Percentiles rank a stretch among this genome's conserved stretches.
phyloP scores from a whole-genome alignment of 192 early-diverging fungal genomes.

The Chytriomyces sp. region DNA sequence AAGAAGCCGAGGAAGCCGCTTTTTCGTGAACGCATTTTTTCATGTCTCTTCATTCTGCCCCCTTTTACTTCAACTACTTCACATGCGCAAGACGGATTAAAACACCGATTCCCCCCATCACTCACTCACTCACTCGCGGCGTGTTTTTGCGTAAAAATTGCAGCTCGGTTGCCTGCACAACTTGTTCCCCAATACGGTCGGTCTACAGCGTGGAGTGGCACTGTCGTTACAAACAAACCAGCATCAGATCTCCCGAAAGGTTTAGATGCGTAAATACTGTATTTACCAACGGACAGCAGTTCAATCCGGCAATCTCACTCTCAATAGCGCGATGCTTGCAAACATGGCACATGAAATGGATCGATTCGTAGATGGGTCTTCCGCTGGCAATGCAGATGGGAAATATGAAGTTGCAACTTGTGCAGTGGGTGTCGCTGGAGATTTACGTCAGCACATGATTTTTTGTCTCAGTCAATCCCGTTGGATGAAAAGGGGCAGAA shows the following conservation, averaged over 20 bases:
- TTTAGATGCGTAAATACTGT: neutral
- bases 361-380: slow-evolving; percentile 57
- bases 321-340: slow-evolving; percentile 69
- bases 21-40: slow-evolving; percentile 2
- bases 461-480: neutral
- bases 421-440: slow-evolving; percentile 50
- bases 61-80: too few species aligned
- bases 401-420: slow-evolving; percentile 55
- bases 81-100: too few species aligned
- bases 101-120: too few species aligned
- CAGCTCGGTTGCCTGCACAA: too few species aligned
- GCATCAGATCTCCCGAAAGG: too few species aligned
- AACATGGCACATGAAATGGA: slow-evolving; percentile 66
- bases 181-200: too few species aligned
- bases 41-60: too few species aligned
- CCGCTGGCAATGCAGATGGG: slow-evolving; percentile 66
- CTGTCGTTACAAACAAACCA: too few species aligned
- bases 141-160: too few species aligned
- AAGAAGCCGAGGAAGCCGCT: slow-evolving; percentile 21
- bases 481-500: neutral
- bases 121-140: too few species aligned
- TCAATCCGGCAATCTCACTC: slow-evolving; percentile 53
- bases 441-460: neutral
- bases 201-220: too few species aligned
- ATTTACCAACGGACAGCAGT: slow-evolving; percentile 65